Percentiles rank a stretch among this genome's conserved stretches.
phyloP scores from a whole-genome alignment of 306 rosid species.

The Sesbania bispinosa region DNA sequence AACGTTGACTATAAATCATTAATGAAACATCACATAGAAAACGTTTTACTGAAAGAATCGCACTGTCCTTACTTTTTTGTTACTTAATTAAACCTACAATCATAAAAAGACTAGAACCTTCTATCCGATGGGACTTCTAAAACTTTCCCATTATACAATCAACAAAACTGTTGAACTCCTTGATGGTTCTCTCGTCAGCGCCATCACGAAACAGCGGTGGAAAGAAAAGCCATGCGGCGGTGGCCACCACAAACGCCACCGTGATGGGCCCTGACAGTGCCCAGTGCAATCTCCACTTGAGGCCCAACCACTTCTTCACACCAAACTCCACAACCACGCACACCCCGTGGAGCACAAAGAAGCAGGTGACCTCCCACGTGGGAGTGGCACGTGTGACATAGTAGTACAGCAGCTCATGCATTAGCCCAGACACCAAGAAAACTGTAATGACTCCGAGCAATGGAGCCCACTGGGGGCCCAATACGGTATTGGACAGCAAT shows the following conservation, averaged over 20 bases:
- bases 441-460: background rate
- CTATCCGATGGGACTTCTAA: background rate
- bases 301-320: constrained; percentile 26
- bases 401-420: constrained; percentile 60
- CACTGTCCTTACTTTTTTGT: too few species aligned
- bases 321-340: constrained; percentile 47
- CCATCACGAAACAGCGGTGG: constrained; percentile 53
- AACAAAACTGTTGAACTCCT: constrained; percentile 12
- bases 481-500: background rate
- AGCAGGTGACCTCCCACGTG: constrained; percentile 78
- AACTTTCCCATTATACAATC: background rate
- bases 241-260: constrained; percentile 37
- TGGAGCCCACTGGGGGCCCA: constrained; percentile 40
- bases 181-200: constrained; percentile 18
- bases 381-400: constrained; percentile 51
- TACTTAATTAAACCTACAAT: background rate
- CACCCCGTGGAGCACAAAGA: constrained; percentile 57
- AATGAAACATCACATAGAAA: background rate
- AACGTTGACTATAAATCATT: background rate
- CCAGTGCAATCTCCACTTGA: constrained; percentile 30
- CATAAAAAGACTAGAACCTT: background rate
- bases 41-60: background rate
- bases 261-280: constrained; percentile 34
- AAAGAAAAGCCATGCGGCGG: constrained; percentile 52
- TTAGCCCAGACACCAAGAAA: constrained; percentile 50